Evolutionary conservation across 768 basidiomycete species (phyloP).

Genomic region (Lyophyllum semitale): DNA sequence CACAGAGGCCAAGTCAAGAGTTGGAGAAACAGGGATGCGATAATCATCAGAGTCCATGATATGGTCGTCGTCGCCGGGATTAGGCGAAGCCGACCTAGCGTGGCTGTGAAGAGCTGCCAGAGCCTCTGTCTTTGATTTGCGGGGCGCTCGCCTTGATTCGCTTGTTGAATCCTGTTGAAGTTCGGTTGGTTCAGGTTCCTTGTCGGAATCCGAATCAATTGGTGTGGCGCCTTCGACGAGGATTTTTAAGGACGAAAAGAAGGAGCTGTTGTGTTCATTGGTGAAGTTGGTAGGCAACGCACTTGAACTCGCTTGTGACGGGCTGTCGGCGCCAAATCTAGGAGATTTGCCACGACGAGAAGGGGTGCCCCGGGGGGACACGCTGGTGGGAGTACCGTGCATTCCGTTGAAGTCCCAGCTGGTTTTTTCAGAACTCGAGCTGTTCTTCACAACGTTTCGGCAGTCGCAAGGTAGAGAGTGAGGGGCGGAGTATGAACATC

Average conservation of each 20-base stretch:
- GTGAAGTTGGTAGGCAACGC: constrained; percentile 49
- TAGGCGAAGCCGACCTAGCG: constrained; percentile 54
- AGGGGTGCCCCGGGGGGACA: constrained; percentile 57
- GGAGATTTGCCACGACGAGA: constrained; percentile 68
- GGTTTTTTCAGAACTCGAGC: constrained; percentile 36
- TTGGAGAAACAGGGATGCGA: constrained; percentile 63
- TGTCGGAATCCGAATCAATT: constrained; percentile 49
- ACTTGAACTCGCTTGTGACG: constrained; percentile 47
- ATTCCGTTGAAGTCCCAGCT: constrained; percentile 32
- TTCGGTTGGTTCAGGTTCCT: constrained; percentile 35
- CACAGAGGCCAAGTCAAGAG: constrained; percentile 69
- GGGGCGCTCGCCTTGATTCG: constrained; percentile 71
- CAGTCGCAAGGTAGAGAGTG: constrained; percentile 42
- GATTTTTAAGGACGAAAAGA: constrained; percentile 74
- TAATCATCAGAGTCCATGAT: constrained; percentile 49
- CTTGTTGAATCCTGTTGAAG: constrained; percentile 38
- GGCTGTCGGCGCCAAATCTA: constrained; percentile 49
- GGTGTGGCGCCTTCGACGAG: constrained; percentile 74
- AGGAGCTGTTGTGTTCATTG: constrained; percentile 51
- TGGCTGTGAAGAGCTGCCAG: constrained; percentile 76
- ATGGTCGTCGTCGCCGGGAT: constrained; percentile 54
- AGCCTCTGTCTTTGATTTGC: constrained; percentile 90
- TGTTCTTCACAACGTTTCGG: constrained; percentile 42
- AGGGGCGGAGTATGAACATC: constrained; percentile 47
- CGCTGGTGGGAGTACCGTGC: constrained; percentile 46